Percentiles rank a stretch among this genome's conserved stretches.
Conservation (phyloP, 2,329 filamentous ascomycete species). For the Tolypocladium ovalisporum region DNA sequence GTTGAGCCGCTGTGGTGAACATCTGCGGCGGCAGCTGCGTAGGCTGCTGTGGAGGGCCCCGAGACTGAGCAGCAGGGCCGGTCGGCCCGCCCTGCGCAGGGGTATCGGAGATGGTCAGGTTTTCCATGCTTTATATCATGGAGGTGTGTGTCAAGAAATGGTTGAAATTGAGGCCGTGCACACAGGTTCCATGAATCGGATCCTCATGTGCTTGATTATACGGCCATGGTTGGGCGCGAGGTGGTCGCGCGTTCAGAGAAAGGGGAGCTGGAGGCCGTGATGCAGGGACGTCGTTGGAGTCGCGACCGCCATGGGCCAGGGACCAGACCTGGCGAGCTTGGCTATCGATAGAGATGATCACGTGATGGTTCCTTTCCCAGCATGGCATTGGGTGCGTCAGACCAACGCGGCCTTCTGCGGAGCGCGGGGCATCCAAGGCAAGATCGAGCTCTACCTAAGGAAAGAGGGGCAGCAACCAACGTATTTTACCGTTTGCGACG, state of each 20-base stretch:
- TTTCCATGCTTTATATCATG: conserved; percentile 36
- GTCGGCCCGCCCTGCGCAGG: conserved; percentile 27
- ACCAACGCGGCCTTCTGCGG: not conserved
- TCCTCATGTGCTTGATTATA: not conserved
- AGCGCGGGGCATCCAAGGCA: not conserved
- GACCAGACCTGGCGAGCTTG: not conserved
- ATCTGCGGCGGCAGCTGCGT: conserved; percentile 80
- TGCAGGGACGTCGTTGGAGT: not conserved
- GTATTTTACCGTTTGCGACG: not conserved
- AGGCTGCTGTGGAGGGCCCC: conserved; percentile 30
- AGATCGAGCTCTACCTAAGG: not conserved
- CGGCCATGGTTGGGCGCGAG: not conserved
- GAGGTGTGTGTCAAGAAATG: not conserved
- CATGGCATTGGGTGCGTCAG: not conserved
- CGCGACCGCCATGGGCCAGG: not conserved
- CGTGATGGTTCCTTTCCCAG: not conserved
- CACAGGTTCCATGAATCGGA: conserved; percentile 2
- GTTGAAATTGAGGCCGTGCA: not conserved
- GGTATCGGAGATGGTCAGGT: conserved; percentile 38
- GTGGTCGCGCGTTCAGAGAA: not conserved
- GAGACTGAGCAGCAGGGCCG: conserved; percentile 16
- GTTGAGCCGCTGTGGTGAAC: conserved; percentile 94
- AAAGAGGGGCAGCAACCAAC: not conserved
- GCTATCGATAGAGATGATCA: not conserved
- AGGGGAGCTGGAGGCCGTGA: not conserved